These are phyloP conservation scores for Trametes villosa DNA, from an alignment of 768 basidiomycete species.

Conservation along the genomic window DNA sequence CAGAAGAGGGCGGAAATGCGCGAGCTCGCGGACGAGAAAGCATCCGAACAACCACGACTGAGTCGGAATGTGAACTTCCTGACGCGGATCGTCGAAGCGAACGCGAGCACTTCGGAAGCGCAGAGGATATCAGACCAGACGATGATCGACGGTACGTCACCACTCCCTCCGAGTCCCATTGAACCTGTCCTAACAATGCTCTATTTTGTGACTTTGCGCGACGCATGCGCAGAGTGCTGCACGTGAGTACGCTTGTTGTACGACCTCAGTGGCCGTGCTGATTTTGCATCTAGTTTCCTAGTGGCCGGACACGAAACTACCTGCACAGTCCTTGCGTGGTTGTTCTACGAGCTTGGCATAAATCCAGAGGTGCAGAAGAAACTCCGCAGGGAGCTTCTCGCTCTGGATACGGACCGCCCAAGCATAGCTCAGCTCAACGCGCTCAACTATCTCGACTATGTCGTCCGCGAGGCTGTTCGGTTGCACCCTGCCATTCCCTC, in stretches of 20 bases:
- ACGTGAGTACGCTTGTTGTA: neutral
- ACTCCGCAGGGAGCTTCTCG: conserved; percentile 42
- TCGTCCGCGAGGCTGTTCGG: conserved; percentile 62
- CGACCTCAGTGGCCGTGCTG: neutral
- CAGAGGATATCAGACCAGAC: conserved; percentile 39
- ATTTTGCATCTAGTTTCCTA: conserved; percentile 19
- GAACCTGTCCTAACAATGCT: neutral
- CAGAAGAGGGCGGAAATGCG: conserved; percentile 32
- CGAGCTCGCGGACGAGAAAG: conserved; percentile 31
- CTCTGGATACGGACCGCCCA: conserved; percentile 37
- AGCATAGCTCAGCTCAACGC: conserved; percentile 69
- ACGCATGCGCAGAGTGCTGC: neutral
- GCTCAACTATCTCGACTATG: conserved; percentile 67
- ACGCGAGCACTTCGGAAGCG: conserved; percentile 29
- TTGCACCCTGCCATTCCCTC: conserved; percentile 54
- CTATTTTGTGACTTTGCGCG: neutral
- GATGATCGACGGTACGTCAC: conserved; percentile 35
- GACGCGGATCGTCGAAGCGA: conserved; percentile 34
- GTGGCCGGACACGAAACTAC: conserved; percentile 39
- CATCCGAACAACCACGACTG: conserved; percentile 38
- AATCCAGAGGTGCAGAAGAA: conserved; percentile 41
- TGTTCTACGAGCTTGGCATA: conserved; percentile 39
- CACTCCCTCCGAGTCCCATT: too few species aligned
- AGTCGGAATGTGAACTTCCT: conserved; percentile 29
- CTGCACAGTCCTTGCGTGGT: conserved; percentile 34